These are phyloP conservation scores for Didymella keratinophila DNA, from an alignment of 2,329 filamentous ascomycete genomes.

Conservation along the genomic window DNA sequence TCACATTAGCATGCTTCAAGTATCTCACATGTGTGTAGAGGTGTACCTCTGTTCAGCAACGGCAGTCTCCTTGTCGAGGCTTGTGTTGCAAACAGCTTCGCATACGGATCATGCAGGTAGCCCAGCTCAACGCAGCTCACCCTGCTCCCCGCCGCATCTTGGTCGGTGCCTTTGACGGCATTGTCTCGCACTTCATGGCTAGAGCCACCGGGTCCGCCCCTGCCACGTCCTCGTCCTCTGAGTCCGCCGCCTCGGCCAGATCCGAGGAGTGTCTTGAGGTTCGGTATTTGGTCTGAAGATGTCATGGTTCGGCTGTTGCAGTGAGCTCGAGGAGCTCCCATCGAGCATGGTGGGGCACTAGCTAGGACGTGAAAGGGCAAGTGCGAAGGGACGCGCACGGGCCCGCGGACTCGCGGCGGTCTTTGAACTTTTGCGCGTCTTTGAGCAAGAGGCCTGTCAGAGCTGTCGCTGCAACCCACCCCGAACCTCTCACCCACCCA, in stretches of 20 bases:
- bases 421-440: conserved; percentile 42
- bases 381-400: conserved; percentile 1
- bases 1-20: not conserved
- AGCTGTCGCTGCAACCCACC: conserved; percentile 16
- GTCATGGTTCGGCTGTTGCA: conserved; percentile 63
- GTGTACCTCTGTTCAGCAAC: conserved; percentile 89
- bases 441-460: conserved; percentile 28
- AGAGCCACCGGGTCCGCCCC: conserved; percentile 30
- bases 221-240: conserved; percentile 58
- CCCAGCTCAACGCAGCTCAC: conserved; percentile 86
- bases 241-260: conserved; percentile 57
- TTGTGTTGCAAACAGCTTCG: conserved; percentile 70
- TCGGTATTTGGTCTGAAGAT: conserved; percentile 74
- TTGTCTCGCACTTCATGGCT: conserved; percentile 66
- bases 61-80: conserved; percentile 73
- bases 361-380: conserved; percentile 26
- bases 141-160: conserved; percentile 87
- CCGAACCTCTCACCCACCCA: conserved; percentile 18
- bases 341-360: conserved; percentile 32
- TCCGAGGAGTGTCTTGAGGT: conserved; percentile 70
- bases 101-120: conserved; percentile 85
- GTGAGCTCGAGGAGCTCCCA: conserved; percentile 25
- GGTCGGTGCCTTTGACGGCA: conserved; percentile 87
- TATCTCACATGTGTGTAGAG: accelerated
- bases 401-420: conserved; percentile 1